These are phyloP conservation scores for Rhizoctonia solani DNA, from an alignment of 1,284 basidiomycete genomes.

Conservation along the genomic window DNA sequence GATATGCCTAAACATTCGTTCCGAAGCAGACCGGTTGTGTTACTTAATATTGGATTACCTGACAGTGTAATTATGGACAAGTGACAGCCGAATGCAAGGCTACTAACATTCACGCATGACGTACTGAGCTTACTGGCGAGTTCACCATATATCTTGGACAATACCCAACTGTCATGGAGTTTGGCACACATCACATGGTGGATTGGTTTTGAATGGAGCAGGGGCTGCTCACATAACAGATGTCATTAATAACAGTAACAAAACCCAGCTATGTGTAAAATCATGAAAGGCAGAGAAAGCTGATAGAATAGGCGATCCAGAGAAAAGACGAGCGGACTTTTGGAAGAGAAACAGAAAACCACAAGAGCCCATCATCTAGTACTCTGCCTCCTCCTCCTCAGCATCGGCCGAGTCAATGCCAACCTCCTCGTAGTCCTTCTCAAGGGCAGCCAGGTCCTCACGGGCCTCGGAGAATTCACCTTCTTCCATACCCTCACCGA, in stretches of 20 bases:
- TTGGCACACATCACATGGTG: too few relatives aligned
- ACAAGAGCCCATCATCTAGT: too few relatives aligned
- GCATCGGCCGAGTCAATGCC: constrained; percentile 53
- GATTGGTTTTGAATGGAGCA: not conserved
- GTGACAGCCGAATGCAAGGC: too few relatives aligned
- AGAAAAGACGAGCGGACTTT: not conserved
- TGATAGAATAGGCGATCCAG: not conserved
- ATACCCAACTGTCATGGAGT: not conserved
- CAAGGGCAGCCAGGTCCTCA: constrained; percentile 94
- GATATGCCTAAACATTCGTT: too few relatives aligned
- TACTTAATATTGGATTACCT: too few relatives aligned
- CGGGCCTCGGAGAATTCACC: constrained; percentile 98
- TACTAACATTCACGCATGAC: too few relatives aligned
- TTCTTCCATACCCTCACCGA: constrained; percentile 98
- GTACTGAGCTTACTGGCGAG: too few relatives aligned
- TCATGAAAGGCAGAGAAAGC: constrained; percentile 8
- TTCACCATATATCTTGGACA: not conserved
- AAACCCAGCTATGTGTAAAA: constrained; percentile 18
- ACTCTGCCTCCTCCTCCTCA: constrained; percentile 52
- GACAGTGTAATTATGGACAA: too few relatives aligned
- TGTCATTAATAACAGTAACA: not conserved
- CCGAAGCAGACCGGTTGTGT: too few relatives aligned
- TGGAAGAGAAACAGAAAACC: too few relatives aligned
- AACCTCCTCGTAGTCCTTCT: constrained; percentile 94
- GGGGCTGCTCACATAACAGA: not conserved